Percentiles rank a stretch among this genome's conserved stretches.
Evolutionary conservation across 441 rosid species (phyloP).

Genomic region (Francoa sonchifolia): DNA sequence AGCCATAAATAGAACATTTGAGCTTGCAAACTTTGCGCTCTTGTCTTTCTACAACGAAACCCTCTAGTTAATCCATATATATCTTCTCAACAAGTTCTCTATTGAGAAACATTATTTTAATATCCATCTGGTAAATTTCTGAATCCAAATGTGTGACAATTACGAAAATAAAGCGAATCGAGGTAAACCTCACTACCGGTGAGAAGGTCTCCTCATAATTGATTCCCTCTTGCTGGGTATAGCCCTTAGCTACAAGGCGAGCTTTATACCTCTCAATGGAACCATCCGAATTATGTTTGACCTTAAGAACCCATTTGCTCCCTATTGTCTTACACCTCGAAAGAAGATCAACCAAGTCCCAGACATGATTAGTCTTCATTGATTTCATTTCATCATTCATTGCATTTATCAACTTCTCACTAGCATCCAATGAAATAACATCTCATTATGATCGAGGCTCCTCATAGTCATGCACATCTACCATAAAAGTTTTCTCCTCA

Average conservation of each 20-base stretch:
- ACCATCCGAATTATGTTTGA: slow-evolving; percentile 1
- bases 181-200: not conserved
- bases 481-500: not conserved
- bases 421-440: not conserved
- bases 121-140: slow-evolving; percentile 3
- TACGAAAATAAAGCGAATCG: not conserved
- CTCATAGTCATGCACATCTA: not conserved
- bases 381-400: slow-evolving; percentile 3
- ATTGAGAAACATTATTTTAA: too few relatives aligned
- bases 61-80: too few relatives aligned
- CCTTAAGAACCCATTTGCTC: slow-evolving; percentile 8
- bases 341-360: not conserved
- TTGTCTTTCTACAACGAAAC: too few relatives aligned
- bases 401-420: not conserved
- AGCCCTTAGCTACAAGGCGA: not conserved
- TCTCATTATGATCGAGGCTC: not conserved
- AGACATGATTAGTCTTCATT: slow-evolving; percentile 1
- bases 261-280: not conserved
- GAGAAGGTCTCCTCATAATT: slow-evolving; percentile 1
- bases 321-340: not conserved
- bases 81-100: not conserved
- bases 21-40: too few relatives aligned
- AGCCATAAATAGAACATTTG: too few relatives aligned
- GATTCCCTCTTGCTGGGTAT: slow-evolving; percentile 3
- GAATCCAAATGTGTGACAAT: slow-evolving; percentile 3